Base-by-base conservation (phyloP, 1,284 basidiomycete genomes). In the Wallemia ichthyophaga region DNA sequence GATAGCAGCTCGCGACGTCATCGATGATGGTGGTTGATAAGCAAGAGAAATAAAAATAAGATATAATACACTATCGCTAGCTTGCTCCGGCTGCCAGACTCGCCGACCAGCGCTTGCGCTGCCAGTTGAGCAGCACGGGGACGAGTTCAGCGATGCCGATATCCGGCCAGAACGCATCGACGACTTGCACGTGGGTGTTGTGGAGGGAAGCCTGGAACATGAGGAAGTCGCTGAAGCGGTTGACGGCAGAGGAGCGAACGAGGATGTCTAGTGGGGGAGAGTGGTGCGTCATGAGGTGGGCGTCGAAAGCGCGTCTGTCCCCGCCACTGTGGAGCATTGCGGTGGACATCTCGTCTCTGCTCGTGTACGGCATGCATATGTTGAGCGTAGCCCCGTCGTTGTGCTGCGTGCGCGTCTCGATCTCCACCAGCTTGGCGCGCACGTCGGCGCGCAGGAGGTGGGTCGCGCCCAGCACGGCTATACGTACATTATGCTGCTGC, bases 341-440 rank as follows among this genome's bases (percentile, higher is more conserved):
- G 0, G 77, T 76, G 2, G 84, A 76, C 15, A 98, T 92, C 70
- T 99, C 94, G 66, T 98, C 86, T 48, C 82, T 76, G 1, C 88
- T 84, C 0, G 86, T 77, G 66, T 98, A 99, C 0, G 94, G 85
- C 73, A 92, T 89, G 71, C 87, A 92, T 15, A 99, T 74, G 66
- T 99, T 98, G 55, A 99, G 74, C 31, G 91, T 82, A 0, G 85
- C 82, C 37, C 74, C 72, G 19, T 74, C 73, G 65, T 98, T 85
- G 58, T 80, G 69, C 58, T 75, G 73, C 0, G 94, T 96, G 72
- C 88, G 72, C 1, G 73, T 71, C 68, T 95, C 88, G 27, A 88
- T 87, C 64, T 79, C 77, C 25, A 71, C 69, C 0, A 85, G 76
- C 1, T 84, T 83, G 9, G 71, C 72, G 63, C 78, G 80, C 1